These are phyloP conservation scores for Strobilomyces dryophilus DNA, from an alignment of 768 basidiomycete species.

Conservation along the genomic window DNA sequence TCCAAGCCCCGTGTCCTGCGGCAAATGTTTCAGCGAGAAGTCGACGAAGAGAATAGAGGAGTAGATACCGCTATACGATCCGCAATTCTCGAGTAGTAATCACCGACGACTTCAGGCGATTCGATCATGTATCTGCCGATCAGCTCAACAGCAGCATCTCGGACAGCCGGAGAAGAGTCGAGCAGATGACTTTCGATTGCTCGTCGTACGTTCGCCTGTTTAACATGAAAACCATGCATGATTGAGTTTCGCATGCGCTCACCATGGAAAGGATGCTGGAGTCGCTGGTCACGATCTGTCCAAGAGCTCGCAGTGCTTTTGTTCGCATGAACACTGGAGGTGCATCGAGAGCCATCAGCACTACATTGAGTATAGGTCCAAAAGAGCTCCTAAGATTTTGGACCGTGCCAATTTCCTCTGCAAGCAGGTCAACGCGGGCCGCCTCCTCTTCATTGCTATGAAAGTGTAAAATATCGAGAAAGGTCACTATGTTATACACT, in stretches of 20 bases:
- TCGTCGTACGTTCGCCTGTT: slow-evolving; percentile 70
- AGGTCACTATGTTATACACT: slow-evolving; percentile 11
- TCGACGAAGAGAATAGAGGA: background rate
- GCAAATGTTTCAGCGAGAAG: background rate
- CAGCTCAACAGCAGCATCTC: slow-evolving; percentile 94
- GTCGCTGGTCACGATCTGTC: slow-evolving; percentile 87
- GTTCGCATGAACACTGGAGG: slow-evolving; percentile 90
- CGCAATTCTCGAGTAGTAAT: slow-evolving; percentile 86
- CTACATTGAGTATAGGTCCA: slow-evolving; percentile 75
- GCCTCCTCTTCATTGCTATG: slow-evolving; percentile 69
- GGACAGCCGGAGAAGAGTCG: slow-evolving; percentile 90
- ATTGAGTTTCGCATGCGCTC: slow-evolving; percentile 22
- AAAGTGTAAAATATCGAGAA: slow-evolving; percentile 5
- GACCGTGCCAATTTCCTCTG: slow-evolving; percentile 73
- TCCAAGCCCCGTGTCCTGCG: slow-evolving; percentile 86
- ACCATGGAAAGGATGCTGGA: slow-evolving; percentile 76
- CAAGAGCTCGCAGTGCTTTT: slow-evolving; percentile 86
- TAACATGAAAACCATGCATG: slow-evolving; percentile 2
- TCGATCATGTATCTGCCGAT: slow-evolving; percentile 97
- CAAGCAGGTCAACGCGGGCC: slow-evolving; percentile 58
- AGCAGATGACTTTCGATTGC: slow-evolving; percentile 88
- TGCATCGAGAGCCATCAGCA: slow-evolving; percentile 77
- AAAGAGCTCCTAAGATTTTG: slow-evolving; percentile 79
- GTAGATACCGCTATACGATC: slow-evolving; percentile 81
- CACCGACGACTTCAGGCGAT: slow-evolving; percentile 78